These are phyloP conservation scores for Umbilicus rupestris DNA, from an alignment of 164 flowering plant genomes.

Conservation along the genomic window DNA sequence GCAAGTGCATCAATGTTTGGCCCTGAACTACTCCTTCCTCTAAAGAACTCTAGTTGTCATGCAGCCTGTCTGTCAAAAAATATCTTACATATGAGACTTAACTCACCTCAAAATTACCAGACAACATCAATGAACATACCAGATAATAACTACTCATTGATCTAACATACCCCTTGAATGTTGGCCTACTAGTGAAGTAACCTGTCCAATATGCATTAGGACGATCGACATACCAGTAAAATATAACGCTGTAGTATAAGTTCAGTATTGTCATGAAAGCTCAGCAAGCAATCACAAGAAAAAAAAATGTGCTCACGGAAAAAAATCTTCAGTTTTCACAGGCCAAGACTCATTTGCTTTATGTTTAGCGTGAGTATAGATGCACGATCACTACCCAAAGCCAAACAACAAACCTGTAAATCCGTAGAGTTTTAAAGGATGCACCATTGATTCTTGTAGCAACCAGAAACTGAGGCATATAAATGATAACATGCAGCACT, in stretches of 20 bases:
- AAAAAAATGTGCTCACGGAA: slow-evolving; percentile 63
- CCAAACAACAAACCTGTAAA: no score
- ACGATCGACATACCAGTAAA: slow-evolving; percentile 79
- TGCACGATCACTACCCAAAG: no score
- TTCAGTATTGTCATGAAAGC: neutral
- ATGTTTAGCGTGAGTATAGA: slow-evolving; percentile 86
- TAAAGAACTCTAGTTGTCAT: slow-evolving; percentile 72
- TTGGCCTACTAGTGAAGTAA: slow-evolving; percentile 85
- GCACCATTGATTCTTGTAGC: no score
- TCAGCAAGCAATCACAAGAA: neutral
- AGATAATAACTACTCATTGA: slow-evolving; percentile 76
- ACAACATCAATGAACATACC: slow-evolving; percentile 28
- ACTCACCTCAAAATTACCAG: neutral
- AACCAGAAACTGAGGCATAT: no score
- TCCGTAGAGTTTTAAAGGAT: no score
- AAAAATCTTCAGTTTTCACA: slow-evolving; percentile 72
- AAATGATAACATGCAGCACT: no score
- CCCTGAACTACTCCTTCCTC: slow-evolving; percentile 51
- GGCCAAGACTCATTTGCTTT: slow-evolving; percentile 70
- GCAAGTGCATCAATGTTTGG: no score
- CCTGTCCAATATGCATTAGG: slow-evolving; percentile 95
- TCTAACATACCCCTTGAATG: slow-evolving; percentile 77
- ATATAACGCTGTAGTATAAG: neutral
- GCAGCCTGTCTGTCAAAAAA: slow-evolving; percentile 53
- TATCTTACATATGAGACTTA: neutral